Evolutionary conservation across 139 green algal species (phyloP), one percentile per base, ranked within the genome.

Genomic region (Pseudopediastrum boryanum): DNA sequence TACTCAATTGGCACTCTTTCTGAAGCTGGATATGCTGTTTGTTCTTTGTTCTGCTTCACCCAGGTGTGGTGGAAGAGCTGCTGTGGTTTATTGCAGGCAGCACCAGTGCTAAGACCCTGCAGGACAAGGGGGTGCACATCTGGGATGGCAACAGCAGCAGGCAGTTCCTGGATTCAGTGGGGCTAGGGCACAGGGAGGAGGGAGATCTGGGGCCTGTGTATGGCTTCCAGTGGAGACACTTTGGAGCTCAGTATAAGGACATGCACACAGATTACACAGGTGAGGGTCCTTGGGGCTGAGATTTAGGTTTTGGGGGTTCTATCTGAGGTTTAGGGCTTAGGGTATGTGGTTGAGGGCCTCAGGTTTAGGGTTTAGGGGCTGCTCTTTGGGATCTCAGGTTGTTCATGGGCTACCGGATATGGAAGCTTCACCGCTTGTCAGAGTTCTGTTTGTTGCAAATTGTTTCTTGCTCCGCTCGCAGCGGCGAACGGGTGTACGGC

Each of bases 201-300:
- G 91, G 92, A 4, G 97, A 99, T 82, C 85, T 99, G 58, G 97
- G 97, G 3, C 96, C 97, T 0, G 96, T 99, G 52, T 99, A 99
- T 69, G 97, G 97, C 83, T 99, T 99, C 86, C 97, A 99, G 90
- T 99, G 97, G 97, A 89, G 97, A 13, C 97, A 99, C 85, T 99
- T 99, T 90, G 95, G 95, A 9, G 97, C 96, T 2, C 75, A 93
- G 64, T 99, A 99, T 88, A 89, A 62, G 10, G 85, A 97, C 90
- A 98, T 98, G 93, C 94, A 98, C 77, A 86, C 93, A n/a, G 93
- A 99, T 85, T 99, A 99, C 87, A 88, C 61, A 13, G 92, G 89
- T 90, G 71, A 1, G 85, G 9, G 9, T 43, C 25, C 25, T 75
- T 63, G n/a, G 68, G 48, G 48, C 16, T 16, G 48, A 19, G 48